A percentile compares a stretch with the other conserved stretches of the same genome.
phyloP scores from a whole-genome alignment of 805 yeast species.

The Metschnikowia picachoensis region DNA sequence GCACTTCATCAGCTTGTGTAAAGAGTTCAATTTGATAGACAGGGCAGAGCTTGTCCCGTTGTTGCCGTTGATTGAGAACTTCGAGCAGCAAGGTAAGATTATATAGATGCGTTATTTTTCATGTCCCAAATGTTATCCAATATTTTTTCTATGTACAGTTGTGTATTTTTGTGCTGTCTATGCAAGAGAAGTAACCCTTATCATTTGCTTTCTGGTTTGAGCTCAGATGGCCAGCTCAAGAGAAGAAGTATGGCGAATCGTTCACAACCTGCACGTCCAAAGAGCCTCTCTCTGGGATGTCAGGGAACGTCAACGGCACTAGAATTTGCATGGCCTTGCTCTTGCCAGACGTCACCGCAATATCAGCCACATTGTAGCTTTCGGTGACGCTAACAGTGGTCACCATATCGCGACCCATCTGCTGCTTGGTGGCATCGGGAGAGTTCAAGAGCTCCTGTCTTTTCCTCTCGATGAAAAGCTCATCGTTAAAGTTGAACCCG shows the following conservation, averaged over 20 bases:
- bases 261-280: slow-evolving; percentile 74
- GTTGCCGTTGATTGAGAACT: slow-evolving; percentile 65
- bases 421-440: slow-evolving; percentile 44
- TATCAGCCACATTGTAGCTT: slow-evolving; percentile 25
- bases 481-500: slow-evolving; percentile 63
- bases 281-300: slow-evolving; percentile 73
- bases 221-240: slow-evolving; percentile 16
- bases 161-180: background rate
- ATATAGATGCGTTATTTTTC: slow-evolving; percentile 21
- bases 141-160: slow-evolving; percentile 3
- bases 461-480: slow-evolving; percentile 63
- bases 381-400: slow-evolving; percentile 66
- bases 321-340: slow-evolving; percentile 42
- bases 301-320: slow-evolving; percentile 68
- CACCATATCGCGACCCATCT: slow-evolving; percentile 50
- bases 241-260: slow-evolving; percentile 78
- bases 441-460: slow-evolving; percentile 56
- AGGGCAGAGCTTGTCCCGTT: slow-evolving; percentile 77
- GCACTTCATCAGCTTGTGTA: slow-evolving; percentile 83
- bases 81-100: slow-evolving; percentile 86
- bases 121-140: slow-evolving; percentile 2
- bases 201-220: background rate
- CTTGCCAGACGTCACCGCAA: slow-evolving; percentile 21
- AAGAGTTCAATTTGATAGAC: slow-evolving; percentile 80
- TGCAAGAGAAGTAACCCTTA: background rate